Evolutionary conservation across 345 rosid genomes (phyloP), one percentile per base, ranked within the genome.

Genomic region (Ceriops decandra): DNA sequence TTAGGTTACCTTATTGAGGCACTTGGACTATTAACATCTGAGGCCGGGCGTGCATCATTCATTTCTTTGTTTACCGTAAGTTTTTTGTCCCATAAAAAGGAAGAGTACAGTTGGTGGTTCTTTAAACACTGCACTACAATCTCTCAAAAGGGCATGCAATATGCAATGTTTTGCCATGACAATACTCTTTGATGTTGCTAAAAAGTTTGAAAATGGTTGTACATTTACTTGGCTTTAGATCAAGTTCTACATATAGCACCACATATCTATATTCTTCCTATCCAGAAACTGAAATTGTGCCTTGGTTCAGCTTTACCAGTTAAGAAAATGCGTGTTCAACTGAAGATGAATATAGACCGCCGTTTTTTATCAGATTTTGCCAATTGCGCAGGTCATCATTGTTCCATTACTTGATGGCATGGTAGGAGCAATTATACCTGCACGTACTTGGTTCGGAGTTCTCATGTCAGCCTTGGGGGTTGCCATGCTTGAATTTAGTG

Each of bases 401-500:
- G 78, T 69, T 5, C 78, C 78, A n/a, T 64, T 74, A 72, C 62
- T 74, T 64, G 74, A 75, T 49, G 78, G 74, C n/a, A 52, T 69
- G 70, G 36, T 69, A 4, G 74, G 78, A 35, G 74, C 61, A 16
- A 38, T 36, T 19, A 56, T 75, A 6, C 78, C 74, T n/a, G 74
- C 57, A 16, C 74, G 66, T 42, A 75, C 74, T 17, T 75, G 74
- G 78, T 75, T 75, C 8, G 74, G 78, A 51, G 67, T 59, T 65
- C 36, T 75, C 0, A 75, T 75, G 74, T 64, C 78, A 33, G 58
- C 54, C 31, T 7, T 69, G 2, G 78, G 78, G 7, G 70, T 75
- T 35, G 74, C 36, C 6, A 52, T 75, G 74, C 66, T 75, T 35
- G 78, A 75, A 75, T 63, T 57, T 52, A 64, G 78, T 60, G 78